phyloP scores from a whole-genome alignment of 148 eudicot species.

The Rhododendron griersonianum region DNA sequence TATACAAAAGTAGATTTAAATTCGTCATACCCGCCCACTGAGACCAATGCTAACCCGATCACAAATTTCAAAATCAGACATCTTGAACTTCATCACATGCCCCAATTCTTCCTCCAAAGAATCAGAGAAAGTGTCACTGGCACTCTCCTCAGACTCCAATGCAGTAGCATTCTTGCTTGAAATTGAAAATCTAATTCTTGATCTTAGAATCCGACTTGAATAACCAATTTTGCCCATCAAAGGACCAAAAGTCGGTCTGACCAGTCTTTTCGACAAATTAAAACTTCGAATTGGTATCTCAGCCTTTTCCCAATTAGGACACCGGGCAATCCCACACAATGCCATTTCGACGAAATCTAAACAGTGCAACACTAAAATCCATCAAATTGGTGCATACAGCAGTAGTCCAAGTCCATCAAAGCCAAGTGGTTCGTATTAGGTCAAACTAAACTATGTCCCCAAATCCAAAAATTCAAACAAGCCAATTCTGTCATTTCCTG shows the following conservation, averaged over 20 bases:
- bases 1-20: not conserved
- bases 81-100: constrained; percentile 65
- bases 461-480: not conserved
- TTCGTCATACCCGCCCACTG: constrained; percentile 61
- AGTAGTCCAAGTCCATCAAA: not conserved
- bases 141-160: constrained; percentile 41
- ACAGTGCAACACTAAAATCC: not conserved
- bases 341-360: constrained; percentile 37
- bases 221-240: constrained; percentile 10
- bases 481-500: not conserved
- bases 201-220: constrained; percentile 16
- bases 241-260: constrained; percentile 21
- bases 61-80: constrained; percentile 66
- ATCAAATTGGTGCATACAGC: not conserved
- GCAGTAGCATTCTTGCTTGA: constrained; percentile 29
- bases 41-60: constrained; percentile 89
- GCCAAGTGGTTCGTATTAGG: not conserved
- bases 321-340: constrained; percentile 39
- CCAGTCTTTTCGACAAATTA: constrained; percentile 39
- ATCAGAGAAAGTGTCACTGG: constrained; percentile 22
- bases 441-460: not conserved
- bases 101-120: constrained; percentile 60
- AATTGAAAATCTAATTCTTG: constrained; percentile 33
- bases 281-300: constrained; percentile 31
- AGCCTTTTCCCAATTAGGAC: constrained; percentile 38